Evolutionary conservation across 345 rosid species (phyloP), one percentile per base, ranked within the genome.

Genomic region (Citrus maxima): DNA sequence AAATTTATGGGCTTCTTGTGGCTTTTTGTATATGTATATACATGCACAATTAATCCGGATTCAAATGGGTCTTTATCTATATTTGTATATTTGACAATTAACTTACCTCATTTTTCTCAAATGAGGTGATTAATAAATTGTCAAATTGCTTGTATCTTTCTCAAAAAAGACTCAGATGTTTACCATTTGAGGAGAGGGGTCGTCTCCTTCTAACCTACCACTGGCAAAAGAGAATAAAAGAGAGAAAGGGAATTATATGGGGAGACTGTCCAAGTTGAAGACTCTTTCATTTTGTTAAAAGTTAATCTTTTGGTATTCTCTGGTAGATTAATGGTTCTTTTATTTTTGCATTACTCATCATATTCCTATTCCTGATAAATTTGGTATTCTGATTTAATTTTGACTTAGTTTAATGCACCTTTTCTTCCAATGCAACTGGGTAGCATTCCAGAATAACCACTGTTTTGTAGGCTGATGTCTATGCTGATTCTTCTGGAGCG

Each of bases 401-500:
- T 30, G 14, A 24, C 12, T 72, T 22, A 24, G 7, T 69, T 49
- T 12, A 49, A 62, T 71, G 76, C 38, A 13, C 74, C 37, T 40
- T 69, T 30, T 46, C 6, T 32, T 32, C 10, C 21, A 37, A 60
- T 10, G 0, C 34, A 38, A 62, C 7, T 59, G 8, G 19, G 61
- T 32, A 60, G 40, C 78, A 66, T 61, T 78, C 55, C 69, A 22
- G 61, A 76, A 75, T 70, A 42, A 74, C 77, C 71, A 22, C 67
- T 74, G n/a, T 78, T 79, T 78, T 85, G 75, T 80, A 95, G 99
- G 99, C 93, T n/a, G 93, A 92, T 81, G 86, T 92, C 80, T 95
- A 86, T 86, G 79, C 87, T 67, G 88, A 86, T 72, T 85, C 91
- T 73, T 87, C 87, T 7, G 97, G 98, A 79, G 88, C 70, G 38